Evolutionary conservation across 768 basidiomycete genomes (phyloP).

Genomic region (Kondoa malvinella): DNA sequence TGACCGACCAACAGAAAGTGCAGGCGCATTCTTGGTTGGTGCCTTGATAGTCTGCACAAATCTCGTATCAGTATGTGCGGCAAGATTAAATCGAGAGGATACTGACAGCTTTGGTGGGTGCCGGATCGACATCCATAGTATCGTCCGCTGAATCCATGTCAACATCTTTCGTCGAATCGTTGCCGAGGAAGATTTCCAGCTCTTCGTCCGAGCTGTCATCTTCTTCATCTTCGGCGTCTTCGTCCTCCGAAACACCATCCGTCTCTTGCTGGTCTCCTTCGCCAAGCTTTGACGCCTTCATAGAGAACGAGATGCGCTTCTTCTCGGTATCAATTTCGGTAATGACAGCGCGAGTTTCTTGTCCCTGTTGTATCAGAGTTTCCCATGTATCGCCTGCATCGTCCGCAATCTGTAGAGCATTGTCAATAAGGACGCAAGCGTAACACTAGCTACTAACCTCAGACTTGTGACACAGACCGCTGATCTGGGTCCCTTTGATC

Average conservation of each 20-base stretch:
- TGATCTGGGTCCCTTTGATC: slow-evolving; percentile 65
- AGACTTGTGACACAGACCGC: slow-evolving; percentile 85
- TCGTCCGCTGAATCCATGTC: slow-evolving; percentile 16
- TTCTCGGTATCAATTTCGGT: slow-evolving; percentile 56
- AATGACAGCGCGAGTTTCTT: slow-evolving; percentile 64
- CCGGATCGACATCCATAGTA: slow-evolving; percentile 32
- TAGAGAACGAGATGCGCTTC: slow-evolving; percentile 58
- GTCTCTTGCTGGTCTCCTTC: slow-evolving; percentile 25
- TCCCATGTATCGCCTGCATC: slow-evolving; percentile 65
- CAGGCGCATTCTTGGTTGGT: not conserved
- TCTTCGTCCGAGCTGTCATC: not conserved
- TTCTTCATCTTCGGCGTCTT: slow-evolving; percentile 13
- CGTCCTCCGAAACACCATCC: slow-evolving; percentile 19
- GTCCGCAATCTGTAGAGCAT: slow-evolving; percentile 54
- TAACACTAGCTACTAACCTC: slow-evolving; percentile 40
- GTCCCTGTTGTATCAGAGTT: slow-evolving; percentile 66
- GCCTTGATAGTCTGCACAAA: not conserved
- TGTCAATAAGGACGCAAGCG: slow-evolving; percentile 5
- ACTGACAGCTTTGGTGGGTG: not conserved
- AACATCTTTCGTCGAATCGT: not conserved
- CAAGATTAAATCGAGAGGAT: not conserved
- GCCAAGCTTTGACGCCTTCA: slow-evolving; percentile 69
- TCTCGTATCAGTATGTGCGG: not conserved
- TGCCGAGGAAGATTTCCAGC: not conserved
- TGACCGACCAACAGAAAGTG: not conserved